phyloP scores from a whole-genome alignment of 495 filamentous ascomycete species.

The Aspergillus funiculosus region DNA sequence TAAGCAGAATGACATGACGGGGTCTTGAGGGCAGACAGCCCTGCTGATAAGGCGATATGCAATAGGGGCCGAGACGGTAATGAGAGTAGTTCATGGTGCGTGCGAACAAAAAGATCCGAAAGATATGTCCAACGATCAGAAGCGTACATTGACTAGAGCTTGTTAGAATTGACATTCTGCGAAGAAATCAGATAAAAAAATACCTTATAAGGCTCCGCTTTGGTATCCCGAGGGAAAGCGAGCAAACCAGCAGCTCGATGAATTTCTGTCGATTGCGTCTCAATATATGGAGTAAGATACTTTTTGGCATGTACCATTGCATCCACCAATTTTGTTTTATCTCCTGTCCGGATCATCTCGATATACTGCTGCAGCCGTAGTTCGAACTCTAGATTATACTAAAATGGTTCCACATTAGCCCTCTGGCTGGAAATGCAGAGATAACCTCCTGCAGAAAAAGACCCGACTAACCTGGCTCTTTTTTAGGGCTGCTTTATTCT shows the following conservation, averaged over 20 bases:
- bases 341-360: constrained; percentile 68
- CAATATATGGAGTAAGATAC: constrained; percentile 61
- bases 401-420: constrained; percentile 27
- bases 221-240: constrained; percentile 60
- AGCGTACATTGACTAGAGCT: constrained; percentile 62
- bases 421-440: background rate
- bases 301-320: constrained; percentile 78
- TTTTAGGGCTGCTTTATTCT: constrained; percentile 82
- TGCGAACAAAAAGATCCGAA: constrained; percentile 74
- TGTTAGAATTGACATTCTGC: constrained; percentile 1
- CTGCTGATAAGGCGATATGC: constrained; percentile 84
- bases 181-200: constrained; percentile 1
- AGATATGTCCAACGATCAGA: constrained; percentile 65
- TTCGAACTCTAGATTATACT: constrained; percentile 90
- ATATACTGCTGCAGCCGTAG: constrained; percentile 94
- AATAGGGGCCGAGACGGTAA: constrained; percentile 79
- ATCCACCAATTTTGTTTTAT: constrained; percentile 57
- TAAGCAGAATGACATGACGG: constrained; percentile 80
- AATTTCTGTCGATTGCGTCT: constrained; percentile 63
- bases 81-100: constrained; percentile 81
- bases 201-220: constrained; percentile 60
- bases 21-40: constrained; percentile 91
- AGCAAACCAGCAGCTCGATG: constrained; percentile 72
- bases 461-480: constrained; percentile 63
- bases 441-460: background rate